phyloP scores from a whole-genome alignment of 768 basidiomycete genomes.

The Mycena polygramma region DNA sequence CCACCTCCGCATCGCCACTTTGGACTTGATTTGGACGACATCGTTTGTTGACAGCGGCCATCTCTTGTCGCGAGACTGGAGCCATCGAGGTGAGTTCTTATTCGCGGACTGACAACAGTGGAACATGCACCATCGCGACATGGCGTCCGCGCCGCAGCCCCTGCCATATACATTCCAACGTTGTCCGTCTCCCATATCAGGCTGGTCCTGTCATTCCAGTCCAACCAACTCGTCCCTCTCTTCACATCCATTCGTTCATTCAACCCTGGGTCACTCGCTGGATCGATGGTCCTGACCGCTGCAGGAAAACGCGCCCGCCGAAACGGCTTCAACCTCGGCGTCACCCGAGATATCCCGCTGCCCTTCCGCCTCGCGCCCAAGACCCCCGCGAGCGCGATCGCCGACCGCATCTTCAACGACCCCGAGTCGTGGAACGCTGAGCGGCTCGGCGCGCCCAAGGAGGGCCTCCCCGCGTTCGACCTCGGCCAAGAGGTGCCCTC shows the following conservation, averaged over 20 bases:
- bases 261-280: slow-evolving; percentile 5
- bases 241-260: background rate
- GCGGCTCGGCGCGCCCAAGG: background rate
- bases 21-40: too few relatives aligned
- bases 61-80: background rate
- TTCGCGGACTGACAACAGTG: background rate
- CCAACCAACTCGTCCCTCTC: background rate
- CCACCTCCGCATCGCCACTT: too few relatives aligned
- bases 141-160: background rate
- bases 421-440: slow-evolving; percentile 20
- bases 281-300: slow-evolving; percentile 14
- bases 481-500: slow-evolving; percentile 15
- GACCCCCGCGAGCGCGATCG: slow-evolving; percentile 24
- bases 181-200: slow-evolving; percentile 23
- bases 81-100: too few relatives aligned
- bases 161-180: background rate
- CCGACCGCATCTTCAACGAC: slow-evolving; percentile 32
- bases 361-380: background rate
- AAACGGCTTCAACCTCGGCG: slow-evolving; percentile 2
- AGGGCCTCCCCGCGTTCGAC: slow-evolving; percentile 17
- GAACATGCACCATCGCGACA: slow-evolving; percentile 3
- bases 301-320: slow-evolving; percentile 4
- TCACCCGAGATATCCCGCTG: background rate
- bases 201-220: slow-evolving; percentile 26
- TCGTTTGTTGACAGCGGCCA: too few relatives aligned